Conservation (phyloP, 1,284 basidiomycete species). For the Thecaphora thlaspeos region DNA sequence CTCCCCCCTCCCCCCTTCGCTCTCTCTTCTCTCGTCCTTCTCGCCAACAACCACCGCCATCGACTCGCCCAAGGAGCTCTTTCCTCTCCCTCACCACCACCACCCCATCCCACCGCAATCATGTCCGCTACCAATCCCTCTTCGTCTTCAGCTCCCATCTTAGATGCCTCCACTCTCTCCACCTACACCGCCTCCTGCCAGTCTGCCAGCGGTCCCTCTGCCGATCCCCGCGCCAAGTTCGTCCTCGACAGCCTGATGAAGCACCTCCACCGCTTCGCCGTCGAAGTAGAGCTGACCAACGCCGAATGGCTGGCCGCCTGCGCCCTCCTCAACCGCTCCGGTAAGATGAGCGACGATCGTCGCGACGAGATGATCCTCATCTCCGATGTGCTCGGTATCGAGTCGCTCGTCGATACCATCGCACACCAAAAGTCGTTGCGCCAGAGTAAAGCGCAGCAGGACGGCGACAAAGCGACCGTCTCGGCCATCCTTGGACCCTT, state of each 20-base stretch:
- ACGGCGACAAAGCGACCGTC: conserved; percentile 12
- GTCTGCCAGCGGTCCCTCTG: conserved; percentile 35
- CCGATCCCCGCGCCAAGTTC: conserved; percentile 56
- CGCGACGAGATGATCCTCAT: conserved; percentile 60
- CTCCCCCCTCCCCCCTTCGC: too few relatives aligned
- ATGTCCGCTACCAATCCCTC: neutral
- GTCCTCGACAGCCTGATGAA: conserved; percentile 57
- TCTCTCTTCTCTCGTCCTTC: neutral
- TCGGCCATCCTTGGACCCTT: conserved; percentile 59
- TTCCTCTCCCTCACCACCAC: too few relatives aligned
- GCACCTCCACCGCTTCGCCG: conserved; percentile 53
- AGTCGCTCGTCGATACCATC: conserved; percentile 56
- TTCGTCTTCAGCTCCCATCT: neutral
- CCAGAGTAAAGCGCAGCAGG: neutral
- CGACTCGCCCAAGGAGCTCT: too few relatives aligned
- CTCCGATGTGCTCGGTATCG: conserved; percentile 59
- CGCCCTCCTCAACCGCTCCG: conserved; percentile 57
- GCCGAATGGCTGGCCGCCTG: conserved; percentile 59
- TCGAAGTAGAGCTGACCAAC: conserved; percentile 58
- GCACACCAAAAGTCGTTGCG: conserved; percentile 9
- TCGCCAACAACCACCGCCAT: too few relatives aligned
- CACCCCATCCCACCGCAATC: too few relatives aligned
- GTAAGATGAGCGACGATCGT: conserved; percentile 56
- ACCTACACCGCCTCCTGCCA: conserved; percentile 29
- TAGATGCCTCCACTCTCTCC: conserved; percentile 7